Conservation (phyloP, 371 early-diverging fungal species). For the Syncephalis plumigaleata region DNA sequence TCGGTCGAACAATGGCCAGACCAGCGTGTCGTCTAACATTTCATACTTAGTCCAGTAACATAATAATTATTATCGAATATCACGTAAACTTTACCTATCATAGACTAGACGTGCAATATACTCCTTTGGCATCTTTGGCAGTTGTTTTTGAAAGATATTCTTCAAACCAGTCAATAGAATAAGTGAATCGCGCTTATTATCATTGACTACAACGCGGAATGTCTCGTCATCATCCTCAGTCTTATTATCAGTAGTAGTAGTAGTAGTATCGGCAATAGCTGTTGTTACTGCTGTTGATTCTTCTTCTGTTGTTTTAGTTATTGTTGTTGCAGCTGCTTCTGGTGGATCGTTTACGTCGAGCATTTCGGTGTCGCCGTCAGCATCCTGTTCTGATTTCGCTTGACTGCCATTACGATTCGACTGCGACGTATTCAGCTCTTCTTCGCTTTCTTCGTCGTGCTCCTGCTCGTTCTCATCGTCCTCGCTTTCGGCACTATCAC, state of each 20-base stretch:
- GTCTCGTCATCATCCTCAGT: constrained; percentile 41
- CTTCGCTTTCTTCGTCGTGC: not conserved
- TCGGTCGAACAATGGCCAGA: constrained; percentile 55
- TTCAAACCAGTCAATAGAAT: constrained; percentile 84
- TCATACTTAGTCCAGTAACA: too few relatives aligned
- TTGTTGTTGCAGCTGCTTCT: not conserved
- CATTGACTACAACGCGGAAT: constrained; percentile 37
- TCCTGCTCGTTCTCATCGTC: constrained; percentile 3
- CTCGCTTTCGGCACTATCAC: constrained; percentile 1
- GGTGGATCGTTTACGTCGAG: too few relatives aligned
- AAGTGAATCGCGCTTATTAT: constrained; percentile 57
- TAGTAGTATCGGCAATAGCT: constrained; percentile 1
- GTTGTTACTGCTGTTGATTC: constrained; percentile 3
- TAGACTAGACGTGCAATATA: constrained; percentile 96
- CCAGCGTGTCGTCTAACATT: constrained; percentile 52
- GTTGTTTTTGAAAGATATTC: constrained; percentile 92
- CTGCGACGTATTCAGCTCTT: not conserved
- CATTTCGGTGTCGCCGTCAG: too few relatives aligned
- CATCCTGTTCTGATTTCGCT: not conserved
- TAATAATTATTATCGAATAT: not conserved
- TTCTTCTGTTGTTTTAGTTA: too few relatives aligned
- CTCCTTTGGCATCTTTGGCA: constrained; percentile 99
- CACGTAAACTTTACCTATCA: constrained; percentile 38
- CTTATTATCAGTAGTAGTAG: constrained; percentile 42
- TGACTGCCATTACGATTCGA: not conserved